A percentile compares a stretch with the other conserved stretches of the same genome.
Evolutionary conservation across 1,139 yeast genomes (phyloP).

Genomic region (Ogataea hybrid): DNA sequence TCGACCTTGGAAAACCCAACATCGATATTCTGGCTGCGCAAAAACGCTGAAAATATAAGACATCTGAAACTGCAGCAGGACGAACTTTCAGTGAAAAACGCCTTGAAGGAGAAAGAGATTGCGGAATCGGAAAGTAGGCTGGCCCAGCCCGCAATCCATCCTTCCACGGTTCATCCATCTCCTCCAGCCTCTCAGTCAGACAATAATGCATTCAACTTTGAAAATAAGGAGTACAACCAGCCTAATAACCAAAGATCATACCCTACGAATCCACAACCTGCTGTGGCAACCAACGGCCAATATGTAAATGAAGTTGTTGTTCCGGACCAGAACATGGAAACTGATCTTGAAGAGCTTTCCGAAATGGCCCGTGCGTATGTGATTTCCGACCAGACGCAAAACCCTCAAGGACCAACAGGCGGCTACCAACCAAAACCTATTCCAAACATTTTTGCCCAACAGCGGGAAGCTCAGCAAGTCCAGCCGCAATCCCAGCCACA

Average conservation of each 20-base stretch:
- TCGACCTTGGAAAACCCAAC: slow-evolving; percentile 25
- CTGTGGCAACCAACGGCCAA: not conserved
- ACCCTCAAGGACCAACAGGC: slow-evolving; percentile 13
- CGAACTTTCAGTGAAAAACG: slow-evolving; percentile 22
- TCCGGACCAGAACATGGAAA: slow-evolving; percentile 13
- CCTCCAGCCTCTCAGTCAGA: slow-evolving; percentile 7
- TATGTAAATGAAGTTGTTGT: not conserved
- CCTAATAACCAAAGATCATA: slow-evolving; percentile 10
- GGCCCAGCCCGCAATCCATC: slow-evolving; percentile 12
- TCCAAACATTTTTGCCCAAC: slow-evolving; percentile 17
- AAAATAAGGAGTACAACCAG: slow-evolving; percentile 4
- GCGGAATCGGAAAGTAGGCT: slow-evolving; percentile 15
- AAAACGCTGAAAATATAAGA: slow-evolving; percentile 38
- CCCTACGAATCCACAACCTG: slow-evolving; percentile 3
- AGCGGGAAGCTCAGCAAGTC: slow-evolving; percentile 8
- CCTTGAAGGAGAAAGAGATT: slow-evolving; percentile 24
- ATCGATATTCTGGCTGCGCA: slow-evolving; percentile 36
- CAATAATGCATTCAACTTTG: not conserved
- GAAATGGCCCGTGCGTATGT: slow-evolving; percentile 31
- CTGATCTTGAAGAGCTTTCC: slow-evolving; percentile 29
- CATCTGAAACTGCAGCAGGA: slow-evolving; percentile 30
- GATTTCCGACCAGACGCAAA: slow-evolving; percentile 21
- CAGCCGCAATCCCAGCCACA: slow-evolving; percentile 5
- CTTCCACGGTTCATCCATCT: slow-evolving; percentile 6
- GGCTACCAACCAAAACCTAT: slow-evolving; percentile 18